A percentile compares a stretch with the other conserved stretches of the same genome.
These are phyloP conservation scores for Rhododendron molle DNA, from an alignment of 148 eudicot genomes.

Conservation along the genomic window DNA sequence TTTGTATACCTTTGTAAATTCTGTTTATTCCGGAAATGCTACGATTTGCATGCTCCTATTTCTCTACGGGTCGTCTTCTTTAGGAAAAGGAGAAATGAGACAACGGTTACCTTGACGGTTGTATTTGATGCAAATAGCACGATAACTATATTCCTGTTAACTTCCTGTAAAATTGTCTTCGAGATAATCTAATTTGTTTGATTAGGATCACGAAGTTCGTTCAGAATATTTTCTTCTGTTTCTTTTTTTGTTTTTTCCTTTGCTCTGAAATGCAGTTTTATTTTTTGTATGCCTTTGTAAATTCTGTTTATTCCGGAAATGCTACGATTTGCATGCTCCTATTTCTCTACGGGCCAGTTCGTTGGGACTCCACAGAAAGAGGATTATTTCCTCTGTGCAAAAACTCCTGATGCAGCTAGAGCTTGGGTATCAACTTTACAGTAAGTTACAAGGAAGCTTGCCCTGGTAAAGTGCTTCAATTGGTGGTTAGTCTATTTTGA, in stretches of 20 bases:
- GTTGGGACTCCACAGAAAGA: conserved; percentile 95
- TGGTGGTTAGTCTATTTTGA: not conserved
- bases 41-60: conserved; percentile 22
- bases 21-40: not conserved
- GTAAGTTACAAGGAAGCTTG: conserved; percentile 41
- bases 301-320: not conserved
- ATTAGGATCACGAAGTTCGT: not conserved
- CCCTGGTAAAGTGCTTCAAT: conserved; percentile 4
- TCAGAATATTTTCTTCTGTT: conserved; percentile 1
- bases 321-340: conserved; percentile 16
- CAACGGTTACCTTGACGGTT: too few species aligned
- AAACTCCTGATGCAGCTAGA: conserved; percentile 93
- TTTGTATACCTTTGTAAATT: too few species aligned
- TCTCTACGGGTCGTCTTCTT: too few species aligned
- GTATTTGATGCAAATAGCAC: conserved; percentile 50
- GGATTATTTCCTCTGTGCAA: conserved; percentile 97
- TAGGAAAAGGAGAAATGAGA: too few species aligned
- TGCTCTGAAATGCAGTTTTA: not conserved
- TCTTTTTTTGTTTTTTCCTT: not conserved
- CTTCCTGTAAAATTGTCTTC: conserved; percentile 71
- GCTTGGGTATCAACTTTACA: conserved; percentile 91
- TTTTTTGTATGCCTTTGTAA: too few species aligned
- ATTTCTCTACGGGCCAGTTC: conserved; percentile 30
- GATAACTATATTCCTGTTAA: conserved; percentile 79
- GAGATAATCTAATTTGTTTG: not conserved